Conservation (phyloP, 2,329 filamentous ascomycete species). For the Cyclaneusma minus region DNA sequence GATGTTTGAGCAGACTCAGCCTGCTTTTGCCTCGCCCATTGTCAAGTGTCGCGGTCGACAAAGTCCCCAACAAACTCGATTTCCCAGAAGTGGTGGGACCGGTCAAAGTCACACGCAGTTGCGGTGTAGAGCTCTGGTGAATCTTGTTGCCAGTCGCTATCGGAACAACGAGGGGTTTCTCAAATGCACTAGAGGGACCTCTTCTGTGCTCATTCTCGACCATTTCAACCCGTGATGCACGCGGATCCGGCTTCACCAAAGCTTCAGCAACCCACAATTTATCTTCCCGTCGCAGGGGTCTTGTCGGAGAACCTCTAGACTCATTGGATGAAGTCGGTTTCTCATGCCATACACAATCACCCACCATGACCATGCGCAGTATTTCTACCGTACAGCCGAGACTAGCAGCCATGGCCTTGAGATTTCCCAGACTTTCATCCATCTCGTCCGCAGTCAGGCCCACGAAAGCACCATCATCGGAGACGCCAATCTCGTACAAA, state of each 20-base stretch:
- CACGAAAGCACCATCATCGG: conserved; percentile 83
- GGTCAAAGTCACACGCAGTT: conserved; percentile 74
- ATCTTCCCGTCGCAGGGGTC: conserved; percentile 25
- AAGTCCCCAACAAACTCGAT: conserved; percentile 73
- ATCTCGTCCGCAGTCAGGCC: conserved; percentile 83
- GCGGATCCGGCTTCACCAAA: conserved; percentile 61
- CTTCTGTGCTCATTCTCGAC: neutral
- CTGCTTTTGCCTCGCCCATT: conserved; percentile 86
- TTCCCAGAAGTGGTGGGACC: conserved; percentile 88
- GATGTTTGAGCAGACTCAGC: conserved; percentile 76
- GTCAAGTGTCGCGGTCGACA: conserved; percentile 77
- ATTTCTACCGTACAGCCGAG: conserved; percentile 77
- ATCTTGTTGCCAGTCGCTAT: too few species aligned
- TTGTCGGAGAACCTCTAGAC: conserved; percentile 8
- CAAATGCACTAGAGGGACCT: neutral
- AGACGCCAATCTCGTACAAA: conserved; percentile 89
- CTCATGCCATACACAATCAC: conserved; percentile 64
- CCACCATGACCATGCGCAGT: conserved; percentile 68
- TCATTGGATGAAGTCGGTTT: conserved; percentile 1
- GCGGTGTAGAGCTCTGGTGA: conserved; percentile 49
- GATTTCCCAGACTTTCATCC: conserved; percentile 73
- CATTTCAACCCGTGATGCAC: conserved; percentile 16
- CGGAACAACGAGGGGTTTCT: too few species aligned
- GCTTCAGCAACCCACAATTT: conserved; percentile 83
- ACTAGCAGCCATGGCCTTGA: conserved; percentile 83